Evolutionary conservation across 2,329 filamentous ascomycete species (phyloP).

Genomic region (Epichloe gansuensis): DNA sequence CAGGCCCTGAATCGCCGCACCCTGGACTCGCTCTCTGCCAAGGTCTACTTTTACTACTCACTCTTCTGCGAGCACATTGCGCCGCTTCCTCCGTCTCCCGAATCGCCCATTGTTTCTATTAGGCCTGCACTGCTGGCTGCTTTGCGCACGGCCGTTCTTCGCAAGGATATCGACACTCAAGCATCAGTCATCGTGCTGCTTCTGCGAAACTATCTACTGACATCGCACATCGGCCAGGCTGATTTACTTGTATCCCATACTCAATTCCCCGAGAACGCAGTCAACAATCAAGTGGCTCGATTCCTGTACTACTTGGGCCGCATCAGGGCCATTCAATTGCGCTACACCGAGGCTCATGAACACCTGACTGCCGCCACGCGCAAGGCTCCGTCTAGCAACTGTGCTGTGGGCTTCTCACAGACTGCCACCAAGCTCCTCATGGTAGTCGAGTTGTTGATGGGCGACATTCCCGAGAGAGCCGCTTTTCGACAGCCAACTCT

Average conservation of each 20-base stretch:
- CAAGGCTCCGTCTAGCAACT: constrained; percentile 82
- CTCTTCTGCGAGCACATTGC: constrained; percentile 87
- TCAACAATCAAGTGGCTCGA: constrained; percentile 94
- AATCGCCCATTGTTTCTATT: constrained; percentile 75
- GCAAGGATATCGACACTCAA: constrained; percentile 96
- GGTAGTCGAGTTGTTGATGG: constrained; percentile 94
- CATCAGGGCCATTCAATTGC: constrained; percentile 89
- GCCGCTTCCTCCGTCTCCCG: constrained; percentile 76
- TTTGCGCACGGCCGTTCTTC: constrained; percentile 84
- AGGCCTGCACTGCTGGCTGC: constrained; percentile 77
- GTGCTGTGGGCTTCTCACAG: constrained; percentile 88
- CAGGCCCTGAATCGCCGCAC: constrained; percentile 86
- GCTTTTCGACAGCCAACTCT: constrained; percentile 84
- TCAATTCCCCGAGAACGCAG: constrained; percentile 83
- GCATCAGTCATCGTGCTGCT: constrained; percentile 89
- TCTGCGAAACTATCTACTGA: constrained; percentile 89
- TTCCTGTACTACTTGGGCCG: constrained; percentile 96
- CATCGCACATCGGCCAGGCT: constrained; percentile 92
- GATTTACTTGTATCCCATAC: constrained; percentile 93
- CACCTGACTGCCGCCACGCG: constrained; percentile 86
- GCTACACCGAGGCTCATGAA: constrained; percentile 93
- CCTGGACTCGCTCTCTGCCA: constrained; percentile 82
- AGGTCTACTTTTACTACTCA: constrained; percentile 96
- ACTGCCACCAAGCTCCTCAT: constrained; percentile 92
- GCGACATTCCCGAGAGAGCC: constrained; percentile 90